A percentile compares a stretch with the other conserved stretches of the same genome.
phyloP scores from a whole-genome alignment of 1,284 basidiomycete species.

The Neonothopanus nambi region DNA sequence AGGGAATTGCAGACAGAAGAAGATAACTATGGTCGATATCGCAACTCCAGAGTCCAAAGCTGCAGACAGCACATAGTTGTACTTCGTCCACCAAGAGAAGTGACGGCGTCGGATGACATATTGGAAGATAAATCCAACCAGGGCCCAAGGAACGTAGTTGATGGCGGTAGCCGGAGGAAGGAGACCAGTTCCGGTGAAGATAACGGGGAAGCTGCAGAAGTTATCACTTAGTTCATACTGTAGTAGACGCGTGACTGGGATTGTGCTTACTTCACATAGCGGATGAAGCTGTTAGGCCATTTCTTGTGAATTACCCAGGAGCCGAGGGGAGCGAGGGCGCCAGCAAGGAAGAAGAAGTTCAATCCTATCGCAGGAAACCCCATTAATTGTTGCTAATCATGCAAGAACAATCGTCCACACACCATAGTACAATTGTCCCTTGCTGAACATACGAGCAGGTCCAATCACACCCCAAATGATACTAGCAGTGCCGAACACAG shows the following conservation, averaged over 20 bases:
- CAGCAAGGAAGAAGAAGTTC: slow-evolving; percentile 45
- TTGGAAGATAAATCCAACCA: slow-evolving; percentile 59
- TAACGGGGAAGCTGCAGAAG: slow-evolving; percentile 9
- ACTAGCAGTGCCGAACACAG: slow-evolving; percentile 25
- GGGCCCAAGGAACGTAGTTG: slow-evolving; percentile 60
- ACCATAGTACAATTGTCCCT: slow-evolving; percentile 41
- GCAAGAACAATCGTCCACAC: slow-evolving; percentile 12
- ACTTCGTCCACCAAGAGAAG: slow-evolving; percentile 63
- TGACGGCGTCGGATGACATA: slow-evolving; percentile 46
- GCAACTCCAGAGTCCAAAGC: slow-evolving; percentile 42
- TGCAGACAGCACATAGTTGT: slow-evolving; percentile 34
- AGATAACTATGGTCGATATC: slow-evolving; percentile 44
- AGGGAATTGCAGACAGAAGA: slow-evolving; percentile 50
- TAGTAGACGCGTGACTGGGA: not conserved
- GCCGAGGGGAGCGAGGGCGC: slow-evolving; percentile 38
- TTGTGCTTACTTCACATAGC: slow-evolving; percentile 41
- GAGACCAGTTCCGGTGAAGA: slow-evolving; percentile 17
- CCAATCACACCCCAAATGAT: slow-evolving; percentile 42
- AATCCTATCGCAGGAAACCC: slow-evolving; percentile 13
- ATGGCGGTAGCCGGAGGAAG: slow-evolving; percentile 46
- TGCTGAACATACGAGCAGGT: slow-evolving; percentile 39
- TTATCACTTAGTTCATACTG: not conserved
- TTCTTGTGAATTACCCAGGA: slow-evolving; percentile 37
- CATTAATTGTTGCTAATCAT: not conserved
- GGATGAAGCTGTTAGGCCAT: slow-evolving; percentile 39